Evolutionary conservation across 1,284 basidiomycete genomes (phyloP), one percentile per base, ranked within the genome.

Genomic region (Moesziomyces sp.): DNA sequence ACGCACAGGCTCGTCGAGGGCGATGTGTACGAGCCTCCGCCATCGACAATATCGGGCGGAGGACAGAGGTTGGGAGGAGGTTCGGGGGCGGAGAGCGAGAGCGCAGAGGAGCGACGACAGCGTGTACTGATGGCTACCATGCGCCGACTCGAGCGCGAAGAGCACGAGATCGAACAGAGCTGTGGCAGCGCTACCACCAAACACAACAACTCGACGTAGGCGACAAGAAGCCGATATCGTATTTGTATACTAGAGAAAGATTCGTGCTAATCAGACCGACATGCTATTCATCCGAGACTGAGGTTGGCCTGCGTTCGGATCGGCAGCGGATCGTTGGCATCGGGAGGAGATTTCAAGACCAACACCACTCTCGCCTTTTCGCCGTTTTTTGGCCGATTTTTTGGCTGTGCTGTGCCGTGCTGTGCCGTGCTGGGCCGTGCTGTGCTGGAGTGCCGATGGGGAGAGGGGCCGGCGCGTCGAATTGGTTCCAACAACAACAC

Each of bases 81-180:
- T 42, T 6, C 14, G 13, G 21, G 21, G 18, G 38, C 24, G 2
- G 26, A 30, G 1, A 46, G 44, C 19, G 11, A 7, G 28, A 58
- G 40, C 18, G 52, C 52, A n/a, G 57, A 75, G 40, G 63, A 74
- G 47, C 61, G 75, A 14, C 58, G 77, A 42, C 55, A 65, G 26
- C 58, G 52, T 9, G 72, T 79, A 23, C 52, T 79, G 1, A 38
- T 46, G 30, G 76, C 77, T 3, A 77, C 77, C 18, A 66, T 79
- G 77, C 55, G 52, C 11, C 62, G 77, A 14, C 44, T 77, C 18
- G 76, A 77, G 42, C 59, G 65, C 19, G 56, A 74, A 51, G 71
- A 74, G 46, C 58, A 68, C 40, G 58, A 68, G 42, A 74, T 74
- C 30, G 71, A 68, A 48, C 59, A 59, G 33, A 73, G 70, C 46